These are phyloP conservation scores for Teratosphaeria destructans DNA, from an alignment of 2,329 filamentous ascomycete species.

Conservation along the genomic window DNA sequence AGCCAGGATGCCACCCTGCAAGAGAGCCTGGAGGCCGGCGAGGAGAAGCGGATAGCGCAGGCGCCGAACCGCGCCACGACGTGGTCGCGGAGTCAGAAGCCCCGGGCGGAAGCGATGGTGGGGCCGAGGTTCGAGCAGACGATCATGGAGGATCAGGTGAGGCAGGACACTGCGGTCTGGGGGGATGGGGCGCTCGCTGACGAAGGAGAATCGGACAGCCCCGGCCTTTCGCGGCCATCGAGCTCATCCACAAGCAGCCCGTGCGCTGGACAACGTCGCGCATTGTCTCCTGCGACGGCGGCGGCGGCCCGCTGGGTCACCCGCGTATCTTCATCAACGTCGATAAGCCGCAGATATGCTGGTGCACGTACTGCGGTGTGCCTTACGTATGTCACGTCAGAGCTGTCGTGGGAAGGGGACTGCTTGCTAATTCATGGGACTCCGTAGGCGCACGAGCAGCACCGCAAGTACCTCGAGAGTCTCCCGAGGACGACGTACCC, in stretches of 20 bases:
- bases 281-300: slow-evolving; percentile 80
- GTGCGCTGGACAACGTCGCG: slow-evolving; percentile 82
- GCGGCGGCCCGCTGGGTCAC: slow-evolving; percentile 81
- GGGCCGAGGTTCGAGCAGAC: slow-evolving; percentile 97
- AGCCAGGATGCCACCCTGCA: slow-evolving; percentile 43
- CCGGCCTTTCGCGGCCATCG: slow-evolving; percentile 78
- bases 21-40: slow-evolving; percentile 45
- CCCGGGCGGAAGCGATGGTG: slow-evolving; percentile 73
- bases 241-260: slow-evolving; percentile 90
- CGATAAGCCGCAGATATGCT: slow-evolving; percentile 88
- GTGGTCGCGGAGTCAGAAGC: slow-evolving; percentile 81
- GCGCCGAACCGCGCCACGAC: slow-evolving; percentile 73
- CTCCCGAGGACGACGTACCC: slow-evolving; percentile 64
- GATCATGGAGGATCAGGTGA: slow-evolving; percentile 81
- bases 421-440: background rate
- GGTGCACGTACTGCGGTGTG: slow-evolving; percentile 85
- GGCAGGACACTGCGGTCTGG: slow-evolving; percentile 17
- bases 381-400: slow-evolving; percentile 66
- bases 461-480: slow-evolving; percentile 74
- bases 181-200: slow-evolving; percentile 4
- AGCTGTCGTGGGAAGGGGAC: background rate
- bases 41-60: slow-evolving; percentile 55
- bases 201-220: slow-evolving; percentile 47
- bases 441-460: slow-evolving; percentile 73
- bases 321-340: slow-evolving; percentile 95